Evolutionary conservation across 495 filamentous ascomycete genomes (phyloP), one percentile per base, ranked within the genome.

Genomic region (Xylaria bambusicola): DNA sequence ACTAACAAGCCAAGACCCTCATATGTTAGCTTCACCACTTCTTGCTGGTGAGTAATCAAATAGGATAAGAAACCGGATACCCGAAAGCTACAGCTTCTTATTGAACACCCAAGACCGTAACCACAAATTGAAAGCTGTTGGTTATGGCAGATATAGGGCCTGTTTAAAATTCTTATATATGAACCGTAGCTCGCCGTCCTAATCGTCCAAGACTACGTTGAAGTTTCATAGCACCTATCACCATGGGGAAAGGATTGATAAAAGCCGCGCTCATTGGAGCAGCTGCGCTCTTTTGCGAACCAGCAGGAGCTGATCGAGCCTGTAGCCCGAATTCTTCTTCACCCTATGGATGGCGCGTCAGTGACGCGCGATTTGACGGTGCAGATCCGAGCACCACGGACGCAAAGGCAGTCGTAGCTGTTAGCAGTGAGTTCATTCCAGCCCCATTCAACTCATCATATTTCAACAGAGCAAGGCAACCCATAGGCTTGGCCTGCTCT

Each of bases 301-400:
- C 48, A 12, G 61, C 46, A 7, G 40, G 24, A n/a, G 73, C 62
- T 21, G 64, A 62, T 10, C 62, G 73, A 54, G 67, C 45, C 47
- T 75, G 72, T 53, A 65, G 67, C 18, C 33, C 52, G 27, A 53
- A 46, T 44, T 10, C 52, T 10, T 46, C 66, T 24, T 55, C 60
- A 31, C 53, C 61, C 2, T 76, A 72, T 44, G 58, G 65, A 18
- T 71, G 71, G 58, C 65, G 56, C 8, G 27, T 77, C 2, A 60
- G 68, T 1, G 74, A 73, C 29, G 69, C 65, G 4, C 54, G 74
- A 52, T 77, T 71, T 26, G 74, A 77, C 23, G 53, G 73, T 41
- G 45, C 67, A 26, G 70, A 72, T 54, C 67, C 68, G 46, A 61
- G 44, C 65, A 62, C 68, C 44, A 27, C 41, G 35, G 53, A 69